phyloP scores from a whole-genome alignment of 1,284 basidiomycete species.

The Phylloporus sp. region DNA sequence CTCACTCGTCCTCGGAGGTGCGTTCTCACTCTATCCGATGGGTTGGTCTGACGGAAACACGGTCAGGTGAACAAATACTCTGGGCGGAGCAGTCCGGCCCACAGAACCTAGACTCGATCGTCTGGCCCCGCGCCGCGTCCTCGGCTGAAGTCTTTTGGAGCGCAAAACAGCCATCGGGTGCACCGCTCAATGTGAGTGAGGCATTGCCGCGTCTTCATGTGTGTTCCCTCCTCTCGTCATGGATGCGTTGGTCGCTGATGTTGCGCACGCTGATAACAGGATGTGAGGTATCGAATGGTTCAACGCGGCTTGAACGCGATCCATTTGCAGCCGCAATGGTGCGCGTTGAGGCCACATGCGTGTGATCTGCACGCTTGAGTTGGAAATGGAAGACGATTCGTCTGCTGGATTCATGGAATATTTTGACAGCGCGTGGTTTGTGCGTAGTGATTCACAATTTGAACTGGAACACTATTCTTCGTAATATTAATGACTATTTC shows the following conservation, averaged over 20 bases:
- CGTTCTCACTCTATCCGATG: background rate
- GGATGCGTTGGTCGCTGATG: background rate
- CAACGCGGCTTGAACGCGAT: too few species aligned
- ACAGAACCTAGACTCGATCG: conserved; percentile 53
- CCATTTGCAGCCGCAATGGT: conserved; percentile 74
- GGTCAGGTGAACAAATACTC: conserved; percentile 46
- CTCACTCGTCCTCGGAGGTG: conserved; percentile 53
- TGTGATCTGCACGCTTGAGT: too few species aligned
- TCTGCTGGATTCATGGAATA: too few species aligned
- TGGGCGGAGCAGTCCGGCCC: conserved; percentile 63
- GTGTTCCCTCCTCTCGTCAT: conserved; percentile 1
- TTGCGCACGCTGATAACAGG: conserved; percentile 49
- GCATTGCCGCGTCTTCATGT: conserved; percentile 77
- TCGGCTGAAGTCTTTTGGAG: conserved; percentile 73
- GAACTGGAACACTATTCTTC: too few species aligned
- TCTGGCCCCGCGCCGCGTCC: conserved; percentile 65
- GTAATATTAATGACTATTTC: too few species aligned
- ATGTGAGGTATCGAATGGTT: too few species aligned
- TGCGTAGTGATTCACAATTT: too few species aligned
- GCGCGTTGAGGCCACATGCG: conserved; percentile 61
- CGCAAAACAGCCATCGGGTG: conserved; percentile 39
- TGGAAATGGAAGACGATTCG: too few species aligned
- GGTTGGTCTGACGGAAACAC: background rate
- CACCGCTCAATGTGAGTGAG: conserved; percentile 51
- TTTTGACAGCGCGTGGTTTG: too few species aligned